A percentile compares a stretch with the other conserved stretches of the same genome.
These are phyloP conservation scores for Erythrobasidium hasegawianum DNA, from an alignment of 1,284 basidiomycete genomes.

Conservation along the genomic window DNA sequence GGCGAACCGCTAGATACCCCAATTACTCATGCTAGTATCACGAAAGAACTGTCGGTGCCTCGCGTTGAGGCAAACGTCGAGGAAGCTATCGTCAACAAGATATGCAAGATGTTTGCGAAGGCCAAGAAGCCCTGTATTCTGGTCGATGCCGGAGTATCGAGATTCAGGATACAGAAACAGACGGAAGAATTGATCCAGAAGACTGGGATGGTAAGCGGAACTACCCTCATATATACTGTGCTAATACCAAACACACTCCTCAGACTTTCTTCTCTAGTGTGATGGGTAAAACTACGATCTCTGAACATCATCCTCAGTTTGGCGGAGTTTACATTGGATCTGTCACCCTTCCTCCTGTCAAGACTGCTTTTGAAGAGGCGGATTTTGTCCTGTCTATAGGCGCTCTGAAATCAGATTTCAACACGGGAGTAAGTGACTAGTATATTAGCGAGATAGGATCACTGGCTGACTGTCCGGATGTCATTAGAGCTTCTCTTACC, in stretches of 20 bases:
- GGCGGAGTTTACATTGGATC: constrained; percentile 82
- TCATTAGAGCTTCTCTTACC: constrained; percentile 34
- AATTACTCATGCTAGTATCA: constrained; percentile 48
- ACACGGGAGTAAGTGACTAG: constrained; percentile 63
- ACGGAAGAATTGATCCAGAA: constrained; percentile 64
- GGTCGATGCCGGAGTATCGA: constrained; percentile 80
- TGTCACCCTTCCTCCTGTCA: constrained; percentile 67
- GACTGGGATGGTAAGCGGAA: constrained; percentile 55
- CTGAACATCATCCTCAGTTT: constrained; percentile 73
- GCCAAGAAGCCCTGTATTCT: constrained; percentile 72
- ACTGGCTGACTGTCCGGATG: not conserved
- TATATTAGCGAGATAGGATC: no score
- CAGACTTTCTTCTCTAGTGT: constrained; percentile 57
- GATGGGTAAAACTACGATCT: constrained; percentile 81
- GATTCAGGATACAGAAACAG: constrained; percentile 70
- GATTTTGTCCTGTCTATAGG: constrained; percentile 83
- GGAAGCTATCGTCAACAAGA: constrained; percentile 68
- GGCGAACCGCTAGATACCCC: constrained; percentile 62
- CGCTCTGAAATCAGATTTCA: constrained; percentile 71
- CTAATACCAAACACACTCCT: no score
- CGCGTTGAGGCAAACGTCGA: constrained; percentile 49
- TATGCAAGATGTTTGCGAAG: constrained; percentile 61
- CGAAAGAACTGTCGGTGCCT: constrained; percentile 15
- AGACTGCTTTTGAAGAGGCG: constrained; percentile 71
- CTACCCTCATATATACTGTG: no score